These are phyloP conservation scores for Davidsoniella eucalypti DNA, from an alignment of 2,329 filamentous ascomycete species.

Conservation along the genomic window DNA sequence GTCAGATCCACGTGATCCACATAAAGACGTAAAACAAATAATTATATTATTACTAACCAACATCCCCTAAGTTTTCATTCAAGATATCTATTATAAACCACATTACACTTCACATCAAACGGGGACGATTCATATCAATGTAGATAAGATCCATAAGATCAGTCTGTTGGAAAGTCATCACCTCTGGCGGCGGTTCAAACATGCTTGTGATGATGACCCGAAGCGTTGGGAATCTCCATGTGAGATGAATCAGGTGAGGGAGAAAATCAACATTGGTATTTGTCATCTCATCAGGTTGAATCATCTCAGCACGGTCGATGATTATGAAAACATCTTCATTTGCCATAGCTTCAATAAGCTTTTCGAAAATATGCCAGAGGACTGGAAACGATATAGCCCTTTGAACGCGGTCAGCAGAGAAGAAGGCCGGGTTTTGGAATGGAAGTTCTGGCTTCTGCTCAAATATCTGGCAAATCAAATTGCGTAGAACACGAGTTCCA, in stretches of 20 bases:
- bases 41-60: too few relatives aligned
- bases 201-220: constrained; percentile 10
- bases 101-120: constrained; percentile 2
- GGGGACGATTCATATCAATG: constrained; percentile 1
- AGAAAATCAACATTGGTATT: constrained; percentile 6
- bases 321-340: constrained; percentile 10
- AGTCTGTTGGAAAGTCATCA: background rate
- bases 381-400: constrained; percentile 1
- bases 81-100: too few relatives aligned
- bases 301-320: constrained; percentile 10
- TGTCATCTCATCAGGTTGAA: constrained; percentile 8
- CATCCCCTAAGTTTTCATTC: too few relatives aligned
- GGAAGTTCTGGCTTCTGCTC: constrained; percentile 5
- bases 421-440: constrained; percentile 10
- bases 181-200: constrained; percentile 11
- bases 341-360: constrained; percentile 4
- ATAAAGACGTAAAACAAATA: too few relatives aligned
- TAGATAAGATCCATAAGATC: constrained; percentile 1
- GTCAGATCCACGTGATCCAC: too few relatives aligned
- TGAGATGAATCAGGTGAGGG: constrained; percentile 3
- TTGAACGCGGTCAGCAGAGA: constrained; percentile 4
- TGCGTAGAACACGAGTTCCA: constrained; percentile 7
- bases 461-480: constrained; percentile 10
- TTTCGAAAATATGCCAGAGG: constrained; percentile 11
- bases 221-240: background rate